Percentiles rank a stretch among this genome's conserved stretches.
Conservation (phyloP, 1,284 basidiomycete genomes). For the Leccinum cinnamomeum region DNA sequence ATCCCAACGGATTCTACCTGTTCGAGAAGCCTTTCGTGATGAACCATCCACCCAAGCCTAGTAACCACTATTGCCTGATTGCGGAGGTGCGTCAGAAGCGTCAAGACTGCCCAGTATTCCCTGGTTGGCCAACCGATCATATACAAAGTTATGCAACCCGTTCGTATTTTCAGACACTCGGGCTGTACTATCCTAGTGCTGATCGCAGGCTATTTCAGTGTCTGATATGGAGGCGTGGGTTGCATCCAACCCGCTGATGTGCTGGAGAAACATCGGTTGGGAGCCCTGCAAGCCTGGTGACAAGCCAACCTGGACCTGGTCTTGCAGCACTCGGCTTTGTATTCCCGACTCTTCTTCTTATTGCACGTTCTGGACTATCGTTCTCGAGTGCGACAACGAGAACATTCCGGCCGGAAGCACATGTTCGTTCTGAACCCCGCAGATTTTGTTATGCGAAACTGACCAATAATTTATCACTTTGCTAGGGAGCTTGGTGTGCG, state of each 20-base stretch:
- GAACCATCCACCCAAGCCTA: not conserved
- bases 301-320: constrained; percentile 1
- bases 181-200: not conserved
- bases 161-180: constrained; percentile 2
- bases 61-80: not conserved
- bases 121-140: constrained; percentile 9
- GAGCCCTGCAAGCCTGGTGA: too few relatives aligned
- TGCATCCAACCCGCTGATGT: constrained; percentile 2
- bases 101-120: constrained; percentile 5
- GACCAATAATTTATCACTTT: not conserved
- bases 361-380: constrained; percentile 10
- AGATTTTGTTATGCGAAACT: too few relatives aligned
- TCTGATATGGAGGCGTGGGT: constrained; percentile 8
- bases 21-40: constrained; percentile 8
- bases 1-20: constrained; percentile 7
- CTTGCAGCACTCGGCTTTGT: constrained; percentile 4
- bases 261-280: constrained; percentile 6
- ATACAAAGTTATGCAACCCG: not conserved
- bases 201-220: not conserved
- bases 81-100: constrained; percentile 5
- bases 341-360: constrained; percentile 3
- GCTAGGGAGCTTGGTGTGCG: constrained; percentile 6
- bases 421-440: too few relatives aligned
- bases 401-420: constrained; percentile 1
- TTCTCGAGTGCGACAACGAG: constrained; percentile 10